Evolutionary conservation across 495 filamentous ascomycete species (phyloP), one percentile per base, ranked within the genome.

Genomic region (Penicillium macrosclerotiorum): DNA sequence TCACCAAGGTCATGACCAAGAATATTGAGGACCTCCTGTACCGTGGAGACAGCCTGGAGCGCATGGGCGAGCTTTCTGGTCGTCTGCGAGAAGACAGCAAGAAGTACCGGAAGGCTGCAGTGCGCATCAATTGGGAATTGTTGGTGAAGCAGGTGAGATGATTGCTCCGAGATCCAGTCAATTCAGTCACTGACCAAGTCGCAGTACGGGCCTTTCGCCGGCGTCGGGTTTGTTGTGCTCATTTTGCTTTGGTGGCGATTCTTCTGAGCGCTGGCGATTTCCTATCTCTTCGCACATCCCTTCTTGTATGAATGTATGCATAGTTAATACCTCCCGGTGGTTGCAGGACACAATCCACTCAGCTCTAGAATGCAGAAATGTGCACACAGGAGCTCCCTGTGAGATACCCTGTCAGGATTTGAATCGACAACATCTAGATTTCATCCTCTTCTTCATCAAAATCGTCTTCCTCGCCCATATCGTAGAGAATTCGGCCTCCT

Each of bases 361-460:
- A 42, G 23, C 16, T 45, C 48, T 39, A 37, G 45, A 40, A 49
- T 49, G 34, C 41, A 44, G 35, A 51, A 44, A 52, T 35, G 26
- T 40, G 20, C 39, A 16, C 19, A 46, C 40, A 38, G 25, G 6
- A 30, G 18, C 13, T n/a, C 16, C 31, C 31, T 9, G 12, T 7
- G 6, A 34, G 11, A 34, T 34, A 14, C 0, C 11, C 13, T 44
- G 11, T 26, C 27, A 41, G 35, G 6, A 39, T 41, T 11, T 45
- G 26, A 29, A 14, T 20, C 19, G 29, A 36, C 11, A 14, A 39
- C 23, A 19, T 66, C 67, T 62, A 95, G 40, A 96, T 90, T 67
- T 98, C 94, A 74, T 98, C 93, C 61, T 98, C 94, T 68, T 97
- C 94, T 49, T 97, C 93, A 60, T 98, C 93, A 65, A 95, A 98